Conservation (phyloP, 148 eudicot species). For the Rhododendron ferrugineum region DNA sequence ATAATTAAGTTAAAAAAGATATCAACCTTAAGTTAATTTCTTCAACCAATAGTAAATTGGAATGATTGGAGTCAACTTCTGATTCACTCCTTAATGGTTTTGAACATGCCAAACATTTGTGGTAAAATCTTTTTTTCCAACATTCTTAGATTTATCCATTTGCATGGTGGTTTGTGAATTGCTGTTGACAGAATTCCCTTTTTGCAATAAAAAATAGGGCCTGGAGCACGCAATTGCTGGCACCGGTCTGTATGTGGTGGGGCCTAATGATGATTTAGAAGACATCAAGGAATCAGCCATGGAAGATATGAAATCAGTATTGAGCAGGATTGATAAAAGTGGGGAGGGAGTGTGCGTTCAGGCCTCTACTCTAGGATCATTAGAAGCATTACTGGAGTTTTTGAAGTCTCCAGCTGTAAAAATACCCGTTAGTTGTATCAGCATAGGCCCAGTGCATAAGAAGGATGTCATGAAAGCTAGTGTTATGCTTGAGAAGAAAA, state of each 20-base stretch:
- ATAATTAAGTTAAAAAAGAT: background rate
- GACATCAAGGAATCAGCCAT: slow-evolving; percentile 52
- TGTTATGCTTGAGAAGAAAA: slow-evolving; percentile 96
- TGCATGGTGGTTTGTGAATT: background rate
- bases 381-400: slow-evolving; percentile 83
- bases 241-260: slow-evolving; percentile 75
- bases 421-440: slow-evolving; percentile 89
- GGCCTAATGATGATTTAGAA: slow-evolving; percentile 79
- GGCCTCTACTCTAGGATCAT: slow-evolving; percentile 93
- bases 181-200: background rate
- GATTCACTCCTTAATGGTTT: background rate
- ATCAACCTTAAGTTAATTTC: background rate
- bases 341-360: slow-evolving; percentile 97
- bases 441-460: slow-evolving; percentile 92
- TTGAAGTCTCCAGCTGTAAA: slow-evolving; percentile 73
- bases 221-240: slow-evolving; percentile 98
- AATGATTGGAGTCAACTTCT: background rate
- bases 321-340: slow-evolving; percentile 80
- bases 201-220: slow-evolving; percentile 40
- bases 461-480: slow-evolving; percentile 95
- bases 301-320: slow-evolving; percentile 77
- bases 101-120: background rate
- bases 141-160: background rate
- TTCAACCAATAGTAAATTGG: background rate
- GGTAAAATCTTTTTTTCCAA: background rate